Conservation (phyloP, 2,329 filamentous ascomycete species). For the Microdochium paspali region DNA sequence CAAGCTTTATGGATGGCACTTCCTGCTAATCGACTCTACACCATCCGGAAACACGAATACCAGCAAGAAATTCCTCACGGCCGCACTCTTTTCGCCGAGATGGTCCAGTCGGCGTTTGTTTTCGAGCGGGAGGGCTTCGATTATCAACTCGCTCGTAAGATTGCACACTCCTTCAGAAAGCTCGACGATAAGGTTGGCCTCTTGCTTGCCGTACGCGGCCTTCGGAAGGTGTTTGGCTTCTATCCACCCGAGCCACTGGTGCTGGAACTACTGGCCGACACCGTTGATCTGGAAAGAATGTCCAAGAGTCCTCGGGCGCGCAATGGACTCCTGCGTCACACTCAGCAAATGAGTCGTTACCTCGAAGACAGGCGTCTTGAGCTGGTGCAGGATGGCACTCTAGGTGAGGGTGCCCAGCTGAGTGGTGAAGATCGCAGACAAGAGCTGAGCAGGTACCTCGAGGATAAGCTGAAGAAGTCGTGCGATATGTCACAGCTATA, state of each 20-base stretch:
- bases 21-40: constrained; percentile 36
- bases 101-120: constrained; percentile 35
- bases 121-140: constrained; percentile 34
- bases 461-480: constrained; percentile 22
- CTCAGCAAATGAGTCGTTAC: constrained; percentile 30
- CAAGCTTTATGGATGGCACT: constrained; percentile 56
- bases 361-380: constrained; percentile 17
- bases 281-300: constrained; percentile 26
- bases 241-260: constrained; percentile 33
- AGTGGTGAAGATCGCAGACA: constrained; percentile 23
- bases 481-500: background rate
- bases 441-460: constrained; percentile 33
- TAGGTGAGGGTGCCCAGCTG: constrained; percentile 20
- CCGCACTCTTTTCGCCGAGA: constrained; percentile 35
- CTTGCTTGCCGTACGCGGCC: constrained; percentile 32
- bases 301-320: constrained; percentile 30
- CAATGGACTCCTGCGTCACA: constrained; percentile 29
- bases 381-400: constrained; percentile 15
- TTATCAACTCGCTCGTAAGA: constrained; percentile 35
- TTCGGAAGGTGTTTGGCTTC: constrained; percentile 33
- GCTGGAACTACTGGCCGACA: constrained; percentile 35
- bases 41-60: constrained; percentile 18
- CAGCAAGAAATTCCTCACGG: constrained; percentile 21
- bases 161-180: constrained; percentile 40
- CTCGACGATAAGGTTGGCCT: constrained; percentile 33